Evolutionary conservation across 208 protist species (phyloP).

Genomic region (Balamuthia mandrillaris): DNA sequence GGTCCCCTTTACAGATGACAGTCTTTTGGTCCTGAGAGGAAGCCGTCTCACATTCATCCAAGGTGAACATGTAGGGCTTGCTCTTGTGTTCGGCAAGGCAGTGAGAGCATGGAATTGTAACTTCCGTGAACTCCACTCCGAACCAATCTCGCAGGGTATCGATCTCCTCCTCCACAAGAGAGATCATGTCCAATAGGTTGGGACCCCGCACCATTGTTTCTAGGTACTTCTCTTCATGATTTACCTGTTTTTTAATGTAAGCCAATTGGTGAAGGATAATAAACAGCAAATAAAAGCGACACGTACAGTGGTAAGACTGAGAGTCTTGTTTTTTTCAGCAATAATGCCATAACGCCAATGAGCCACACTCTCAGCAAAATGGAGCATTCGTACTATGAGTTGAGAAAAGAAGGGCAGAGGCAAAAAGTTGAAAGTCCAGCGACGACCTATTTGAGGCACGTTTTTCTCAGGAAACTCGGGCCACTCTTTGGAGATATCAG

Average conservation of each 20-base stretch:
- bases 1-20: not conserved
- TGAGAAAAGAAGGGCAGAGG: slow-evolving; percentile 34
- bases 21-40: not conserved
- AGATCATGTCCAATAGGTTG: not conserved
- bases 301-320: not conserved
- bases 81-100: not conserved
- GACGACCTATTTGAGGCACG: slow-evolving; percentile 7
- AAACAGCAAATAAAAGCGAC: not conserved
- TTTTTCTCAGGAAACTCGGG: not conserved
- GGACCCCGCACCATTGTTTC: not conserved
- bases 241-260: not conserved
- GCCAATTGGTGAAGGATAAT: not conserved
- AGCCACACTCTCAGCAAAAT: not conserved
- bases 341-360: slow-evolving; percentile 26
- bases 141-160: slow-evolving; percentile 27
- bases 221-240: slow-evolving; percentile 1
- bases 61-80: not conserved
- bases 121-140: not conserved
- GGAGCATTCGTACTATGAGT: slow-evolving; percentile 8
- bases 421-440: not conserved
- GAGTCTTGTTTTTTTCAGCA: not conserved
- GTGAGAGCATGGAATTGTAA: not conserved
- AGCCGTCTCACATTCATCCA: not conserved
- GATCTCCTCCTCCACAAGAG: slow-evolving; percentile 5
- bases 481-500: slow-evolving; percentile 21